These are phyloP conservation scores for Ochetophila trinervis DNA, from an alignment of 306 rosid species.

Conservation along the genomic window DNA sequence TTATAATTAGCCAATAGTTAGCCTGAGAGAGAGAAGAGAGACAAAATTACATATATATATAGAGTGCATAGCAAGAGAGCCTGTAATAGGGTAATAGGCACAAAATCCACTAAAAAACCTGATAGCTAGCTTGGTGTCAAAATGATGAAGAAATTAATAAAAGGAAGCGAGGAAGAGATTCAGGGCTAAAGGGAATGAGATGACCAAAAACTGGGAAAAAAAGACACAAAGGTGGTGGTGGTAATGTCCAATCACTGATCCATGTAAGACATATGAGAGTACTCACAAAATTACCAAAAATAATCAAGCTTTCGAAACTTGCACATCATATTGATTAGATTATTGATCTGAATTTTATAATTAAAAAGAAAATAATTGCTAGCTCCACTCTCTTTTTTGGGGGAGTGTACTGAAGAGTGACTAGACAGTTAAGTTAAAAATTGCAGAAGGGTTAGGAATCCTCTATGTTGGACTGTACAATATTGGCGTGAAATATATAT, in stretches of 20 bases:
- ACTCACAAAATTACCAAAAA: background rate
- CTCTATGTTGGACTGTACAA: background rate
- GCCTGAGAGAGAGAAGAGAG: no score
- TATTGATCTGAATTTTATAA: no score
- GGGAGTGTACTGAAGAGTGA: conserved; percentile 6
- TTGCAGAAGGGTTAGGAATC: conserved; percentile 6
- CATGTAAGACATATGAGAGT: conserved; percentile 5
- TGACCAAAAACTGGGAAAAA: conserved; percentile 9
- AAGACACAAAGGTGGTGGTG: conserved; percentile 1
- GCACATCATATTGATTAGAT: conserved; percentile 13
- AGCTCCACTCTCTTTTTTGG: background rate
- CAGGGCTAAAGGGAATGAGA: background rate
- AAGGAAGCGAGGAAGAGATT: background rate
- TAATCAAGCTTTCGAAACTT: background rate
- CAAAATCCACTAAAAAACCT: no score
- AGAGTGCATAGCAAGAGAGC: no score
- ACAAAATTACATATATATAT: no score
- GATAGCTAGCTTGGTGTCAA: background rate
- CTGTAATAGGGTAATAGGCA: background rate
- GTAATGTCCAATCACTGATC: conserved; percentile 23
- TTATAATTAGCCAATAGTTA: no score
- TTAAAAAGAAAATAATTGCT: no score
- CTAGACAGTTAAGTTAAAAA: conserved; percentile 16
- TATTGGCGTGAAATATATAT: background rate
- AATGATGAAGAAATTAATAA: conserved; percentile 21